phyloP scores from a whole-genome alignment of 345 rosid species.

The Lepidium didymum region DNA sequence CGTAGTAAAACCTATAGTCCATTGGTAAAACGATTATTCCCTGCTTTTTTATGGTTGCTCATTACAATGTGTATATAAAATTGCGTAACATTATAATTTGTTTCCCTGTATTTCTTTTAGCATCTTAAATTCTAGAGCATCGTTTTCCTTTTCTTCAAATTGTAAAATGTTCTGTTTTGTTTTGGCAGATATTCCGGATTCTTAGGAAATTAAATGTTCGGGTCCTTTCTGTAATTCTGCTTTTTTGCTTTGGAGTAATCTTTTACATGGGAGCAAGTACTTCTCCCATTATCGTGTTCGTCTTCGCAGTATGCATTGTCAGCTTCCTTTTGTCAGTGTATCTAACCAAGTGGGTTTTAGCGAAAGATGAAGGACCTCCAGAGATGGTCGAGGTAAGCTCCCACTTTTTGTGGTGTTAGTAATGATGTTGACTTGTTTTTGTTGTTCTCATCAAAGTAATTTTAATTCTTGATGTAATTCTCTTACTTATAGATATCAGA shows the following conservation, averaged over 20 bases:
- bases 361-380: slow-evolving; percentile 99
- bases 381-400: slow-evolving; percentile 83
- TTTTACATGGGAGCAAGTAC: slow-evolving; percentile 88
- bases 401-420: not conserved
- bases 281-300: slow-evolving; percentile 88
- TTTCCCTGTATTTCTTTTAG: not conserved
- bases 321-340: slow-evolving; percentile 70
- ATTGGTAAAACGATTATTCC: slow-evolving; percentile 32
- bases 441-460: not conserved
- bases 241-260: slow-evolving; percentile 64
- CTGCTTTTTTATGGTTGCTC: slow-evolving; percentile 5
- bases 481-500: slow-evolving; percentile 86
- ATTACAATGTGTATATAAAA: not conserved
- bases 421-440: slow-evolving; percentile 3
- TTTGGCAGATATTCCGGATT: slow-evolving; percentile 72
- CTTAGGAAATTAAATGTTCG: slow-evolving; percentile 76
- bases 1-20: slow-evolving; percentile 74
- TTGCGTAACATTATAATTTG: not conserved
- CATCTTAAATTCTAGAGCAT: not conserved
- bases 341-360: slow-evolving; percentile 91
- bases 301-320: slow-evolving; percentile 73
- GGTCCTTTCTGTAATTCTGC: slow-evolving; percentile 58
- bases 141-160: not conserved
- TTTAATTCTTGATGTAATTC: slow-evolving; percentile 25
- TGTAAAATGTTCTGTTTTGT: not conserved